Percentiles rank a stretch among this genome's conserved stretches.
Conservation (phyloP, 2,329 filamentous ascomycete species). For the Trichoderma pleuroti region DNA sequence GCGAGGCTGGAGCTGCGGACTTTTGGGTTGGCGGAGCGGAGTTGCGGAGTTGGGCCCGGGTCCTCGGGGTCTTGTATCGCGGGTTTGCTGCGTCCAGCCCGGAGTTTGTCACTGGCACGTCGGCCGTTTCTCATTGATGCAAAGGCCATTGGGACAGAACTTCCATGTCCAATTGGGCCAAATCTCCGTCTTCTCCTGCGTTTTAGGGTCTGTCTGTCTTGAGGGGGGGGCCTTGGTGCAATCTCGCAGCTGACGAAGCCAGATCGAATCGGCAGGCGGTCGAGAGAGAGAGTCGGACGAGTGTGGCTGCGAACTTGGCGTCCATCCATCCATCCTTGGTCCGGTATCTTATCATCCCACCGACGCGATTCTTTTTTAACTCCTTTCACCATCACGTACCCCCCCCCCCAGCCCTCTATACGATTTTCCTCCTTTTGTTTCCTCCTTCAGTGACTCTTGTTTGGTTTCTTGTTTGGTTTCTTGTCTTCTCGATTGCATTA, state of each 20-base stretch:
- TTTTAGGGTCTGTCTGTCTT: neutral
- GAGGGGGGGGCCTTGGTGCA: neutral
- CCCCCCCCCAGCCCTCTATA: neutral
- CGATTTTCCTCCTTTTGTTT: neutral
- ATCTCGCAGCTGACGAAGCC: neutral
- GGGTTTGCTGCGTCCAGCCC: neutral
- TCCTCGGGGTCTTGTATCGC: slow-evolving; percentile 14
- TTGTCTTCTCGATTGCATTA: neutral
- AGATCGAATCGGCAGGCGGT: neutral
- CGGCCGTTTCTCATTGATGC: neutral
- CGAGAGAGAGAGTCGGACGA: neutral
- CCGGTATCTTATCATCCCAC: slow-evolving; percentile 3
- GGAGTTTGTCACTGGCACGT: neutral
- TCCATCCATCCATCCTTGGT: neutral
- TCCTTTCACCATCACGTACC: slow-evolving; percentile 2
- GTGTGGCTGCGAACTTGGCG: neutral
- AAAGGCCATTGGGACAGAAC: neutral
- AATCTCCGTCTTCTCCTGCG: neutral
- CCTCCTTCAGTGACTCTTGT: neutral
- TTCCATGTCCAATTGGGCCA: neutral
- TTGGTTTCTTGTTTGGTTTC: neutral
- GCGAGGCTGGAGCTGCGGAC: slow-evolving; percentile 23
- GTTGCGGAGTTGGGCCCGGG: slow-evolving; percentile 23
- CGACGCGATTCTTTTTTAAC: slow-evolving; percentile 1
- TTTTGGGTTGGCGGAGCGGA: slow-evolving; percentile 28